phyloP scores from a whole-genome alignment of 139 green algal species.

The Dunaliella primolecta region DNA sequence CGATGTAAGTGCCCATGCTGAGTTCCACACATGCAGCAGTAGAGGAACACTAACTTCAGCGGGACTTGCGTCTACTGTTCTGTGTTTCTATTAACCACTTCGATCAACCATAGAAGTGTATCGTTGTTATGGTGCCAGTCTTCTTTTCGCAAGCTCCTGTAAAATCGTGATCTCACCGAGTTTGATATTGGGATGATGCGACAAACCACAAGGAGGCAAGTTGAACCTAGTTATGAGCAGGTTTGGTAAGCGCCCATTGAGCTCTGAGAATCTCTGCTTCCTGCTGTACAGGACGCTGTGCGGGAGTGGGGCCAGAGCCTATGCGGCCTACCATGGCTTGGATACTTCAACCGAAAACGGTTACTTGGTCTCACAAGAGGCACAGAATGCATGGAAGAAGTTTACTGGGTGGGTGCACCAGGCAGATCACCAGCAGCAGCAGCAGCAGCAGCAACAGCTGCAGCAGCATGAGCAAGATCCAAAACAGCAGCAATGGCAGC shows the following conservation, averaged over 20 bases:
- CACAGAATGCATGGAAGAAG: not conserved
- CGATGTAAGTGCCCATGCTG: slow-evolving; percentile 76
- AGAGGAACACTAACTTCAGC: too few relatives aligned
- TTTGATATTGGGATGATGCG: too few relatives aligned
- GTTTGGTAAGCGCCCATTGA: not conserved
- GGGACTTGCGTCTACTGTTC: too few relatives aligned
- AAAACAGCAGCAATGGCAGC: not conserved
- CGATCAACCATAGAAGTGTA: too few relatives aligned
- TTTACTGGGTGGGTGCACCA: not conserved
- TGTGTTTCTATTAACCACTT: too few relatives aligned
- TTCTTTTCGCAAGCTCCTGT: too few relatives aligned
- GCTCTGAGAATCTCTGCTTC: not conserved
- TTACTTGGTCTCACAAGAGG: not conserved
- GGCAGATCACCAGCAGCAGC: not conserved
- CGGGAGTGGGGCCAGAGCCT: not conserved
- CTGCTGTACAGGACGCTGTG: not conserved
- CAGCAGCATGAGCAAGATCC: not conserved
- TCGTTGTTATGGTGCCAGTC: not conserved
- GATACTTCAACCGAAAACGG: not conserved
- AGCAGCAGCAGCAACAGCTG: not conserved
- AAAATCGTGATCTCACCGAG: too few relatives aligned
- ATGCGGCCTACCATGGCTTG: not conserved
- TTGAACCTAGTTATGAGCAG: not conserved
- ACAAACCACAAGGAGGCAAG: too few relatives aligned
- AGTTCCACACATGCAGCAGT: too few relatives aligned